These are phyloP conservation scores for Ulmus americana DNA, from an alignment of 331 rosid genomes.

Conservation along the genomic window DNA sequence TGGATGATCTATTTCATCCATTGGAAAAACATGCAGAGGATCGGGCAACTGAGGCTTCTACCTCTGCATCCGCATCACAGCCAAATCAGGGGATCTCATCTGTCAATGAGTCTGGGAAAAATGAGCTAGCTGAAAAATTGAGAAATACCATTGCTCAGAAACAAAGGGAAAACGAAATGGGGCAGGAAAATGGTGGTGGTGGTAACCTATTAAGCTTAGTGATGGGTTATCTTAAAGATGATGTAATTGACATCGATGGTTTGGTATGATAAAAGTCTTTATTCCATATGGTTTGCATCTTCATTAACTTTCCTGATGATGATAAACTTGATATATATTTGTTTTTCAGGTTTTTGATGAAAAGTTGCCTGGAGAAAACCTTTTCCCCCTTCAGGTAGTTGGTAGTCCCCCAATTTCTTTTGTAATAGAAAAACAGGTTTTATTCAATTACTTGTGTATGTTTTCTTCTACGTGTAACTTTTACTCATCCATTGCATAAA, in stretches of 20 bases:
- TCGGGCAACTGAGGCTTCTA: conserved; percentile 68
- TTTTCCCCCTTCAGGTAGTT: conserved; percentile 80
- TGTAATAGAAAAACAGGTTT: no score
- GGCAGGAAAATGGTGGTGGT: conserved; percentile 67
- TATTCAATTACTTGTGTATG: no score
- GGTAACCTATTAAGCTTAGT: conserved; percentile 74
- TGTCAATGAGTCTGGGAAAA: conserved; percentile 55
- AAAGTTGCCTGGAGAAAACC: conserved; percentile 84
- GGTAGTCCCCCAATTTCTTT: not conserved
- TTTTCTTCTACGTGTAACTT: no score
- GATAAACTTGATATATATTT: not conserved
- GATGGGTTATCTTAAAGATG: conserved; percentile 82
- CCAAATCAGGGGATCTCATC: conserved; percentile 44
- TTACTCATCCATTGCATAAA: no score
- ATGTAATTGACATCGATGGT: conserved; percentile 87
- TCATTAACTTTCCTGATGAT: conserved; percentile 13
- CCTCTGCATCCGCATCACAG: conserved; percentile 63
- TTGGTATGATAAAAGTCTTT: conserved; percentile 53
- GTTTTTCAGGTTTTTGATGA: conserved; percentile 80
- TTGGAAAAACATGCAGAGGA: conserved; percentile 61
- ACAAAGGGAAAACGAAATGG: conserved; percentile 83
- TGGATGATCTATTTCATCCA: conserved; percentile 90
- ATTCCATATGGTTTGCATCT: conserved; percentile 11
- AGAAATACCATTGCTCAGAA: conserved; percentile 91
- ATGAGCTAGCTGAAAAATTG: conserved; percentile 88